Percentiles rank a stretch among this genome's conserved stretches.
These are phyloP conservation scores for Echinochloa phyllopogon DNA, from an alignment of 176 grass and related monocot species.

Conservation along the genomic window DNA sequence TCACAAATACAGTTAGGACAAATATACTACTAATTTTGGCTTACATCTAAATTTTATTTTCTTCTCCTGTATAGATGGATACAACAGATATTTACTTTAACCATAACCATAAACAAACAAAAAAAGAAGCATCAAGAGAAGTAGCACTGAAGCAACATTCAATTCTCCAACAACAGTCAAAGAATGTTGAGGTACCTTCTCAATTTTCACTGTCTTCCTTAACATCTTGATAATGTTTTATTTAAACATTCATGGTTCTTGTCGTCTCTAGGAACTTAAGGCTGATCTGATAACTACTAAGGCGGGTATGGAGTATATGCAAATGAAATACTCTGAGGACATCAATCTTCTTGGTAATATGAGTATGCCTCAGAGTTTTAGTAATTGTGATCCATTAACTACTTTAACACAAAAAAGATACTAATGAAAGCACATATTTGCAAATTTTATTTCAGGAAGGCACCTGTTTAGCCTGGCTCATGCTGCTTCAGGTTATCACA, in stretches of 20 bases:
- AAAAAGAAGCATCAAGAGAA: constrained; percentile 70
- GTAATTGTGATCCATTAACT: constrained; percentile 26
- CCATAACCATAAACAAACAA: constrained; percentile 57
- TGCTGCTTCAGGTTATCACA: constrained; percentile 91
- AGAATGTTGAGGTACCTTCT: constrained; percentile 79
- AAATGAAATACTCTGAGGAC: constrained; percentile 84
- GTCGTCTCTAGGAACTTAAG: constrained; percentile 72
- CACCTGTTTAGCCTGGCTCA: constrained; percentile 81
- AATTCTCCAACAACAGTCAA: constrained; percentile 77
- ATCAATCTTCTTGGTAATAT: constrained; percentile 78
- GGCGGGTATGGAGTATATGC: constrained; percentile 86
- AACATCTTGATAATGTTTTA: constrained; percentile 25
- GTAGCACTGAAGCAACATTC: constrained; percentile 68
- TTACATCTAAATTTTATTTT: constrained; percentile 24
- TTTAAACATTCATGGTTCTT: constrained; percentile 21
- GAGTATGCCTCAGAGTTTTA: constrained; percentile 14
- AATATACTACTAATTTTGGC: constrained; percentile 31
- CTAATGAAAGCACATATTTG: constrained; percentile 37
- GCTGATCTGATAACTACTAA: constrained; percentile 70
- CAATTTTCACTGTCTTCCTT: constrained; percentile 18
- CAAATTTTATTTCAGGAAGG: constrained; percentile 70
- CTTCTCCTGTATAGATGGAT: constrained; percentile 64
- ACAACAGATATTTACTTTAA: constrained; percentile 58
- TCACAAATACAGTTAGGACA: constrained; percentile 12
- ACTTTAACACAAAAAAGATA: constrained; percentile 25